These are phyloP conservation scores for Umbellularia californica DNA, from an alignment of 164 flowering plant genomes.

Conservation along the genomic window DNA sequence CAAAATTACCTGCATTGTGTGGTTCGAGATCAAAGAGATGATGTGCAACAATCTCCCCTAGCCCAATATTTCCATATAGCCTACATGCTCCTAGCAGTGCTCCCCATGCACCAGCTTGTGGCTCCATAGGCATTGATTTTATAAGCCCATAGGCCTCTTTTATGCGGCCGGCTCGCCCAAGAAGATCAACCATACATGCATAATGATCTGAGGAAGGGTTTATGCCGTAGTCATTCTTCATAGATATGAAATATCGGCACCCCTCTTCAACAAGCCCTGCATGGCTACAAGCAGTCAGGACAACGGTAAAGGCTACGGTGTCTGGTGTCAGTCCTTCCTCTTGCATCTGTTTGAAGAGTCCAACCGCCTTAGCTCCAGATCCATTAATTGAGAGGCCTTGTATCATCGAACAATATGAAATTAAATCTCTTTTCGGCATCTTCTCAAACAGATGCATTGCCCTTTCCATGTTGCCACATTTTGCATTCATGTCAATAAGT, in stretches of 20 bases:
- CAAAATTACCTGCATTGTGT: constrained; percentile 17
- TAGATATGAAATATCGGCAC: constrained; percentile 10
- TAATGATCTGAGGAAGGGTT: constrained; percentile 15
- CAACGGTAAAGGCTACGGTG: constrained; percentile 13
- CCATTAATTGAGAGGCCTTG: constrained; percentile 18
- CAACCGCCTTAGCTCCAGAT: constrained; percentile 12
- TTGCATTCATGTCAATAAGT: constrained; percentile 17
- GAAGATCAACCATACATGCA: constrained; percentile 19
- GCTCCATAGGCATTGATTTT: constrained; percentile 15
- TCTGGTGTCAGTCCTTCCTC: constrained; percentile 13
- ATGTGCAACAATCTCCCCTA: constrained; percentile 16
- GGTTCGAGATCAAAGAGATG: constrained; percentile 16
- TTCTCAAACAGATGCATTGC: constrained; percentile 12
- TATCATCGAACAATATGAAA: constrained; percentile 15
- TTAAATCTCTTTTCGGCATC: constrained; percentile 9
- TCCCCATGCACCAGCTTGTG: constrained; percentile 19
- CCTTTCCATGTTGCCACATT: constrained; percentile 21
- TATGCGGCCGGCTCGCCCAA: constrained; percentile 11
- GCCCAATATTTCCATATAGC: constrained; percentile 13
- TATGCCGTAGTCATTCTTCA: constrained; percentile 11
- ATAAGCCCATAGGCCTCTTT: constrained; percentile 16
- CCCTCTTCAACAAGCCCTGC: constrained; percentile 18
- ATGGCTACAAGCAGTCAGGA: constrained; percentile 14
- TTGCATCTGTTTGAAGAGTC: constrained; percentile 13
- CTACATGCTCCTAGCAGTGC: constrained; percentile 18